Percentiles rank a stretch among this genome's conserved stretches.
Conservation (phyloP, 306 rosid genomes). For the Canavalia ensiformis region DNA sequence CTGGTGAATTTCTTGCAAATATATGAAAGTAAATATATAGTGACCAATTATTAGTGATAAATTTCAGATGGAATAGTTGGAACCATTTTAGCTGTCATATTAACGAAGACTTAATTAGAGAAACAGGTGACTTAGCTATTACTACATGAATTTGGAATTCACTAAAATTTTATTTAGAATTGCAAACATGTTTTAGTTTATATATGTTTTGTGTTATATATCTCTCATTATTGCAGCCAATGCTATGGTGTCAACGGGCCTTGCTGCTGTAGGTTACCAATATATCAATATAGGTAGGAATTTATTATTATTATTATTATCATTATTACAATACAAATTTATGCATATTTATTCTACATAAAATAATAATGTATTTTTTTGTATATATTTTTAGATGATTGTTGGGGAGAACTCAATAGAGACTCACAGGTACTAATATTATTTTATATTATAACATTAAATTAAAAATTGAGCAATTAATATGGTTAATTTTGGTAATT, state of each 20-base stretch:
- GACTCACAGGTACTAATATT: slow-evolving; percentile 61
- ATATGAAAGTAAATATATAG: neutral
- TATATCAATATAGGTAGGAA: slow-evolving; percentile 72
- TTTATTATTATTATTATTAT: neutral
- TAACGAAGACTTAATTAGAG: slow-evolving; percentile 61
- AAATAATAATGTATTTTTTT: neutral
- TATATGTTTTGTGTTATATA: neutral
- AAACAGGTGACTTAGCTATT: slow-evolving; percentile 65
- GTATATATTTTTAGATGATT: slow-evolving; percentile 65
- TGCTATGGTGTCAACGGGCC: slow-evolving; percentile 83
- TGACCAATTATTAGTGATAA: slow-evolving; percentile 32
- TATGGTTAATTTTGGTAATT: neutral
- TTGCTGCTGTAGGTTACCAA: slow-evolving; percentile 70
- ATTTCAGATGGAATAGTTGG: slow-evolving; percentile 78
- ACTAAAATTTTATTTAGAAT: neutral
- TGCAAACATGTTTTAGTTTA: neutral
- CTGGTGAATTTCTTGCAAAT: slow-evolving; percentile 10
- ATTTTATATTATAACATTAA: neutral
- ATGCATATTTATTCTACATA: neutral
- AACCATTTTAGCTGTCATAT: slow-evolving; percentile 73
- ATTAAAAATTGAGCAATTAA: neutral
- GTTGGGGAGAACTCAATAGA: slow-evolving; percentile 81
- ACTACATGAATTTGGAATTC: neutral
- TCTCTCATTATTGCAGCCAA: slow-evolving; percentile 58
- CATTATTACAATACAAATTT: neutral